These are phyloP conservation scores for Excoecaria cochinchinensis DNA, from an alignment of 345 rosid genomes.

Conservation along the genomic window DNA sequence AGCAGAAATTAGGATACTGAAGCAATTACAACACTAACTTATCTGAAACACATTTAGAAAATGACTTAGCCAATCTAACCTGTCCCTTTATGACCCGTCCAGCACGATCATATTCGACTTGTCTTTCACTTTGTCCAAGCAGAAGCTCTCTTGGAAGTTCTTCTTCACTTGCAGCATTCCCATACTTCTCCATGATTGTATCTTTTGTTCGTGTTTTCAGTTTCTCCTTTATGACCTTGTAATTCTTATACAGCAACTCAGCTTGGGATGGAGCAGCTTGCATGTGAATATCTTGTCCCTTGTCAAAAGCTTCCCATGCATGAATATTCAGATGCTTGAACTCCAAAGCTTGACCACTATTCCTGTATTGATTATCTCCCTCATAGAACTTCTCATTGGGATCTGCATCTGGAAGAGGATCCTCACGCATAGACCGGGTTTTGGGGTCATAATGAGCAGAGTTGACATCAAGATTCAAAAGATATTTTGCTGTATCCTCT, in stretches of 20 bases:
- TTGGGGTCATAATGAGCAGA: slow-evolving; percentile 81
- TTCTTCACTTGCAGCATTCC: slow-evolving; percentile 63
- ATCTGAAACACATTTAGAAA: neutral
- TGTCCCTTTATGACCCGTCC: slow-evolving; percentile 64
- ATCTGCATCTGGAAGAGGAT: slow-evolving; percentile 77
- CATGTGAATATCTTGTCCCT: slow-evolving; percentile 74
- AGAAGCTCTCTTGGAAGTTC: slow-evolving; percentile 63
- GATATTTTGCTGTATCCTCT: slow-evolving; percentile 75
- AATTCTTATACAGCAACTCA: slow-evolving; percentile 51
- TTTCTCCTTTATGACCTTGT: slow-evolving; percentile 49
- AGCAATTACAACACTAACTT: neutral
- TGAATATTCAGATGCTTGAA: slow-evolving; percentile 64
- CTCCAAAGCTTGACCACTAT: slow-evolving; percentile 72
- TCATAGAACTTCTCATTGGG: slow-evolving; percentile 69
- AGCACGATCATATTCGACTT: slow-evolving; percentile 70
- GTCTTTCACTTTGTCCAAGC: slow-evolving; percentile 64
- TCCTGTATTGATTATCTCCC: slow-evolving; percentile 75
- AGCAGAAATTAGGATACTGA: neutral
- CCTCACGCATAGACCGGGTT: slow-evolving; percentile 77
- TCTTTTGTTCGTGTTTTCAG: slow-evolving; percentile 51
- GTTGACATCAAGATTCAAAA: slow-evolving; percentile 70
- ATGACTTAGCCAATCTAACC: slow-evolving; percentile 27
- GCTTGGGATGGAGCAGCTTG: slow-evolving; percentile 81
- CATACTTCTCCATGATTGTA: slow-evolving; percentile 58
- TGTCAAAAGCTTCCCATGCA: slow-evolving; percentile 67